These are phyloP conservation scores for Penicillium arizonense DNA, from an alignment of 495 filamentous ascomycete species.

Conservation along the genomic window DNA sequence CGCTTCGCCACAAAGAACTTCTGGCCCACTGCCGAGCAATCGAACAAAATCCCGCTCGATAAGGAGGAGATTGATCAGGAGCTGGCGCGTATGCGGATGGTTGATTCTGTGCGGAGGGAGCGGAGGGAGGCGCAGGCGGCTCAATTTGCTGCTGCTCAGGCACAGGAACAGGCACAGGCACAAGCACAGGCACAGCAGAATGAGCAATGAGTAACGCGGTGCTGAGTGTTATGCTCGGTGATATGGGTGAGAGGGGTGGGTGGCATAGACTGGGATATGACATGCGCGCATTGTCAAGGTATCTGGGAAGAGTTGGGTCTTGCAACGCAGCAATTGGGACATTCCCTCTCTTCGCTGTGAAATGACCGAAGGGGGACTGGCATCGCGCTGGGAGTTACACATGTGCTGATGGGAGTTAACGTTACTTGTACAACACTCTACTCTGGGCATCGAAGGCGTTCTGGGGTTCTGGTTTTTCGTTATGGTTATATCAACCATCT, in stretches of 20 bases:
- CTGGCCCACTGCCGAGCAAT: conserved; percentile 86
- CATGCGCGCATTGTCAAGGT: neutral
- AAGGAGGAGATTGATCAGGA: conserved; percentile 82
- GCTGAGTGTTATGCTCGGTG: neutral
- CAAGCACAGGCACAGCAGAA: conserved; percentile 14
- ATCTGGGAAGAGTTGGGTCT: neutral
- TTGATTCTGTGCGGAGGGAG: conserved; percentile 42
- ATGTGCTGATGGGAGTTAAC: conserved; percentile 11
- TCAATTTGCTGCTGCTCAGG: conserved; percentile 32
- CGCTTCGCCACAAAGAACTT: conserved; percentile 86
- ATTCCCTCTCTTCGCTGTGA: neutral
- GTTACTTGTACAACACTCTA: conserved; percentile 35
- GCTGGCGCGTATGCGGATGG: conserved; percentile 65
- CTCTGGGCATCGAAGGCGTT: conserved; percentile 39
- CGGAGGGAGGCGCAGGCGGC: conserved; percentile 51
- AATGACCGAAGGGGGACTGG: neutral
- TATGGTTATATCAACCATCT: conserved; percentile 5
- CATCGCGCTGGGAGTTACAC: conserved; percentile 14
- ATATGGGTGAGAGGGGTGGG: neutral
- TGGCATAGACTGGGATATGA: neutral
- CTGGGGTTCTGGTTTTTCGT: conserved; percentile 5
- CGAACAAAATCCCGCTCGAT: conserved; percentile 85
- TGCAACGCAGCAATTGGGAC: too few species aligned
- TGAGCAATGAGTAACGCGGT: neutral
- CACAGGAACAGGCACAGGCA: conserved; percentile 16